Conservation (phyloP, 2,329 filamentous ascomycete species). For the Juglanconis oblonga region DNA sequence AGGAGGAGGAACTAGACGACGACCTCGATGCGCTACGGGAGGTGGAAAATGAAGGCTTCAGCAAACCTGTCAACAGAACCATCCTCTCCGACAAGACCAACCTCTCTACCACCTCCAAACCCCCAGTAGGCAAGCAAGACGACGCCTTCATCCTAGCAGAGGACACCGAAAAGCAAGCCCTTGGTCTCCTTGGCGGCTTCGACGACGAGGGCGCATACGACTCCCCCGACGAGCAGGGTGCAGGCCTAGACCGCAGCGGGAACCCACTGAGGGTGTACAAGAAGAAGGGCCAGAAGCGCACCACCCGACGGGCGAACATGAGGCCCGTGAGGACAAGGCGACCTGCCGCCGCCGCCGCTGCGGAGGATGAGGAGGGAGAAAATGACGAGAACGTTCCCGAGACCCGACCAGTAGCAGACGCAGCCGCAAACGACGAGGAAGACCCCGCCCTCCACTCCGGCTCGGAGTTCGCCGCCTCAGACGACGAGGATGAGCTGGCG, state of each 20-base stretch:
- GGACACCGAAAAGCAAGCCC: conserved; percentile 41
- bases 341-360: conserved; percentile 32
- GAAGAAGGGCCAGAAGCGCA: conserved; percentile 81
- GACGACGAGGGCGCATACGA: conserved; percentile 62
- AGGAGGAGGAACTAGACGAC: conserved; percentile 68
- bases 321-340: conserved; percentile 50
- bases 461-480: conserved; percentile 37
- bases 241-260: conserved; percentile 50
- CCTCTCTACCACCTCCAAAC: not conserved
- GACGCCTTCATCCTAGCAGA: conserved; percentile 38
- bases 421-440: conserved; percentile 28
- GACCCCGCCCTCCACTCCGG: conserved; percentile 35
- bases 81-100: not conserved
- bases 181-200: conserved; percentile 55
- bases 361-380: conserved; percentile 29
- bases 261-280: conserved; percentile 65
- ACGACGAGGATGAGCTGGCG: conserved; percentile 38
- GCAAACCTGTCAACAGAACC: conserved; percentile 13
- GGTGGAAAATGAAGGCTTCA: conserved; percentile 51
- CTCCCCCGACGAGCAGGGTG: conserved; percentile 48
- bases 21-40: conserved; percentile 74
- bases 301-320: conserved; percentile 68
- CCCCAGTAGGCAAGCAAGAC: not conserved
- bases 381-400: conserved; percentile 40
- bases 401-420: conserved; percentile 25